phyloP scores from a whole-genome alignment of 345 rosid genomes.

The Mallotus nudiflorus region DNA sequence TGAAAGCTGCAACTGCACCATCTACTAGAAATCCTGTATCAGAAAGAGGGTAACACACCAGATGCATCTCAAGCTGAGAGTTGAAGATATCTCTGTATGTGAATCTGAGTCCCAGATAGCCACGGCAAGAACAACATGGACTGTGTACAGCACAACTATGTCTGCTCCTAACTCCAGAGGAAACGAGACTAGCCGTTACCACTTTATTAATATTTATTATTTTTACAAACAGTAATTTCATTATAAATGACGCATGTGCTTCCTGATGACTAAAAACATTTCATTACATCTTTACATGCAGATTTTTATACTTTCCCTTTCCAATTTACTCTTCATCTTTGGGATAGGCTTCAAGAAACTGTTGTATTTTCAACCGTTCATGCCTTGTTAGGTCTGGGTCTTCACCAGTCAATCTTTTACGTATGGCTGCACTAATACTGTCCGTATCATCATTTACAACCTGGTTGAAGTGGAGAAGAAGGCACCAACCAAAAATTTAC shows the following conservation, averaged over 20 bases:
- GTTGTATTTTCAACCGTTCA: constrained; percentile 54
- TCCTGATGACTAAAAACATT: neutral
- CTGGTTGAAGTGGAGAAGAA: constrained; percentile 35
- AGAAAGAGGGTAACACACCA: no score
- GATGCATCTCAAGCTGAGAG: no score
- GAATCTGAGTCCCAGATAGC: no score
- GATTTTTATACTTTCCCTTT: neutral
- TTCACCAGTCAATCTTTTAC: constrained; percentile 52
- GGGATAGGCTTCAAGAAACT: constrained; percentile 56
- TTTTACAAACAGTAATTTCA: neutral
- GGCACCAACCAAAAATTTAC: neutral
- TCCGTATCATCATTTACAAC: constrained; percentile 45
- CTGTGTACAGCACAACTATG: neutral
- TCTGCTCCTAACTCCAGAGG: neutral
- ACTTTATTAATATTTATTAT: constrained; percentile 16
- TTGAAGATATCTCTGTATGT: no score
- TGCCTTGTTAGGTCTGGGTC: constrained; percentile 62
- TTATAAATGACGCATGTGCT: constrained; percentile 1
- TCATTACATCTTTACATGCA: constrained; percentile 12
- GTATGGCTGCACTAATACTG: constrained; percentile 38
- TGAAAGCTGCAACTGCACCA: no score
- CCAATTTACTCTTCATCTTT: constrained; percentile 35
- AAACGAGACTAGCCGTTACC: neutral
- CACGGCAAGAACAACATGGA: no score
- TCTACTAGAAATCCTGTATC: no score